These are phyloP conservation scores for Fonticula alba DNA, from an alignment of 78 protist species.

Conservation along the genomic window DNA sequence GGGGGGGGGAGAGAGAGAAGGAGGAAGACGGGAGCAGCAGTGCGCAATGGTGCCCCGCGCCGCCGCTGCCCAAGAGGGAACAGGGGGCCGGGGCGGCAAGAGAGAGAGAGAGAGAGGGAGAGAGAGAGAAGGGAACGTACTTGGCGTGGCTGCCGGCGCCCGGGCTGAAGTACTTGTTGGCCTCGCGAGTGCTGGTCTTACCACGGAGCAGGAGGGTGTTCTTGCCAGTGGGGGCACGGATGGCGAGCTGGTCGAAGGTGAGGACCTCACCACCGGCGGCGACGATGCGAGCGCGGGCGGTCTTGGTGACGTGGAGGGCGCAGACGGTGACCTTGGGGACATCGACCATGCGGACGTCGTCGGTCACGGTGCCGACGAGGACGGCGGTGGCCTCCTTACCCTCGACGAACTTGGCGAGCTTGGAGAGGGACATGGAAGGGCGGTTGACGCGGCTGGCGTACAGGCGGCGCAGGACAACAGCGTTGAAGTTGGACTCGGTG, in stretches of 20 bases:
- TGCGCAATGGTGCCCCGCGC: too few relatives aligned
- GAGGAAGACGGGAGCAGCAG: background rate
- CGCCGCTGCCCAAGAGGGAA: too few relatives aligned
- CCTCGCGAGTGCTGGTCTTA: slow-evolving; percentile 68
- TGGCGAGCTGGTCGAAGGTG: slow-evolving; percentile 97
- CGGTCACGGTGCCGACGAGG: slow-evolving; percentile 89
- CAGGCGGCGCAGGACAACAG: slow-evolving; percentile 52
- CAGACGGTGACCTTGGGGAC: slow-evolving; percentile 74
- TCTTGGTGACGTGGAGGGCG: slow-evolving; percentile 85
- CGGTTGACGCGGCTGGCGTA: slow-evolving; percentile 59
- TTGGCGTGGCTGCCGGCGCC: slow-evolving; percentile 58
- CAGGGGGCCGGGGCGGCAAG: background rate
- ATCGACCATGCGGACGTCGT: slow-evolving; percentile 82
- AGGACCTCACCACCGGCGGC: slow-evolving; percentile 88
- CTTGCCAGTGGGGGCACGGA: slow-evolving; percentile 77
- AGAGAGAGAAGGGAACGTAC: background rate
- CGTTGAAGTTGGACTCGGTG: slow-evolving; percentile 85
- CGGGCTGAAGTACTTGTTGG: slow-evolving; percentile 88
- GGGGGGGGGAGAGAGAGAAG: slow-evolving; percentile 1
- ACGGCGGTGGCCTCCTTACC: slow-evolving; percentile 66
- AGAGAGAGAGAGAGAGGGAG: background rate
- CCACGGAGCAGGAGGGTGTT: slow-evolving; percentile 91
- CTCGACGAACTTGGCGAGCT: slow-evolving; percentile 46
- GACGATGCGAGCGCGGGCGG: slow-evolving; percentile 89
- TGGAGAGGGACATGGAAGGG: slow-evolving; percentile 71